phyloP scores from a whole-genome alignment of 169 alveolate genomes.

The Cystoisospora suis region DNA sequence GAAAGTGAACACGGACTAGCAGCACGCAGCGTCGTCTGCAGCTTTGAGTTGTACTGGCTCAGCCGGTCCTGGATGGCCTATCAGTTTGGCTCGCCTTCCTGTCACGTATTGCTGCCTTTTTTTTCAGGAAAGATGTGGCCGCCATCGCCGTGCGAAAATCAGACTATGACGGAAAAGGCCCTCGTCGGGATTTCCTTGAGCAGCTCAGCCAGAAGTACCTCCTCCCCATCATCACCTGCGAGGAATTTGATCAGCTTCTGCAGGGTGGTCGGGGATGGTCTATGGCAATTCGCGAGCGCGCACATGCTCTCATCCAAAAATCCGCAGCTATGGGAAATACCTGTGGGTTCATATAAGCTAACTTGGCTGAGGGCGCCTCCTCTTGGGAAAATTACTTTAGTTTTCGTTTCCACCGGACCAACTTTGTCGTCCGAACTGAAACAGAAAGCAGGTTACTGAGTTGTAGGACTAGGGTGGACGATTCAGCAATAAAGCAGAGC shows the following conservation, averaged over 20 bases:
- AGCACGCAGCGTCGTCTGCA: too few species aligned
- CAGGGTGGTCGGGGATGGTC: constrained; percentile 52
- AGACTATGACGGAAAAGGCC: background rate
- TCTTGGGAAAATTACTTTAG: too few species aligned
- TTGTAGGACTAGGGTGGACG: too few species aligned
- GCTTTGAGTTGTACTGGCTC: too few species aligned
- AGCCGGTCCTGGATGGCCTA: too few species aligned
- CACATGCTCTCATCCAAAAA: constrained; percentile 37
- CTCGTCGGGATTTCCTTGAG: background rate
- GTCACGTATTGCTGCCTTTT: background rate
- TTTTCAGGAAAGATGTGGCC: constrained; percentile 14
- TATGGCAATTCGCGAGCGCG: constrained; percentile 53
- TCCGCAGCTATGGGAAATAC: constrained; percentile 49
- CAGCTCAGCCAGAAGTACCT: constrained; percentile 40
- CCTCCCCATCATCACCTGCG: constrained; percentile 56
- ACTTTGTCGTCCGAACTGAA: too few species aligned
- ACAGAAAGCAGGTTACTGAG: too few species aligned
- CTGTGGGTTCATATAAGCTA: background rate
- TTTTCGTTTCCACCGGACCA: too few species aligned
- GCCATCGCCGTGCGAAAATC: constrained; percentile 27
- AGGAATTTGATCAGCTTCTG: constrained; percentile 55
- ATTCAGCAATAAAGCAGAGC: too few species aligned
- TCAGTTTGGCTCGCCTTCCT: background rate
- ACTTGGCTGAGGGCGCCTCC: too few species aligned
- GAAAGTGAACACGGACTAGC: too few species aligned